Evolutionary conservation across 768 basidiomycete species (phyloP).

Genomic region (Hortiboletus campestris): DNA sequence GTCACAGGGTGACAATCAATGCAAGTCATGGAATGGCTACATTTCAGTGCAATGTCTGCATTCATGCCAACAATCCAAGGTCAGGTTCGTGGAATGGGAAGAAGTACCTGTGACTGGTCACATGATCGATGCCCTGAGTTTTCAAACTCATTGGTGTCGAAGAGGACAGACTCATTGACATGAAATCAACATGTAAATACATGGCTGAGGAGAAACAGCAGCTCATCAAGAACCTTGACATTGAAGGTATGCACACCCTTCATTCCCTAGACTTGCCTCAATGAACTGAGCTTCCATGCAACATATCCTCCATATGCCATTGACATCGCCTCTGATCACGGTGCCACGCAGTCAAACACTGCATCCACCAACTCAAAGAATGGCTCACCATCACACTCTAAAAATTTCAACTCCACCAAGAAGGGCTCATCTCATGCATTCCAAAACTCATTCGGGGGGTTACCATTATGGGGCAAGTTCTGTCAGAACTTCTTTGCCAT

Average conservation of each 20-base stretch:
- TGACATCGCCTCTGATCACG: neutral
- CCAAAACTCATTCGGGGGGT: conserved; percentile 72
- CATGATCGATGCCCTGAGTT: neutral
- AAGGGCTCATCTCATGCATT: conserved; percentile 69
- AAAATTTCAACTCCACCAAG: conserved; percentile 75
- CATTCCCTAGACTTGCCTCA: neutral
- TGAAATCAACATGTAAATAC: conserved; percentile 35
- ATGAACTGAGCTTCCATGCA: too few relatives aligned
- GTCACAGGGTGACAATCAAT: conserved; percentile 13
- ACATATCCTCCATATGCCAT: neutral
- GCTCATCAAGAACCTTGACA: conserved; percentile 72
- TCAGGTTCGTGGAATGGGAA: too few relatives aligned
- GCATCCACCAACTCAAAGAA: conserved; percentile 69
- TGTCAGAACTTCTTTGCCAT: too few relatives aligned
- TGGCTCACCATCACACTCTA: conserved; percentile 73
- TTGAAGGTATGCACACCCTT: conserved; percentile 56
- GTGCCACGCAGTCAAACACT: conserved; percentile 58
- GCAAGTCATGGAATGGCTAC: conserved; percentile 4
- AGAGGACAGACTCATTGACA: too few relatives aligned
- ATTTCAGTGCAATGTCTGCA: neutral
- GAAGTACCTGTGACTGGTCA: neutral
- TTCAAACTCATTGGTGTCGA: too few relatives aligned
- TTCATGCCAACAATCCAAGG: too few relatives aligned
- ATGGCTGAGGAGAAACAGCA: conserved; percentile 72
- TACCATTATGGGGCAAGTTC: conserved; percentile 75